phyloP scores from a whole-genome alignment of 306 rosid genomes.

The Glycyrrhiza uralensis region DNA sequence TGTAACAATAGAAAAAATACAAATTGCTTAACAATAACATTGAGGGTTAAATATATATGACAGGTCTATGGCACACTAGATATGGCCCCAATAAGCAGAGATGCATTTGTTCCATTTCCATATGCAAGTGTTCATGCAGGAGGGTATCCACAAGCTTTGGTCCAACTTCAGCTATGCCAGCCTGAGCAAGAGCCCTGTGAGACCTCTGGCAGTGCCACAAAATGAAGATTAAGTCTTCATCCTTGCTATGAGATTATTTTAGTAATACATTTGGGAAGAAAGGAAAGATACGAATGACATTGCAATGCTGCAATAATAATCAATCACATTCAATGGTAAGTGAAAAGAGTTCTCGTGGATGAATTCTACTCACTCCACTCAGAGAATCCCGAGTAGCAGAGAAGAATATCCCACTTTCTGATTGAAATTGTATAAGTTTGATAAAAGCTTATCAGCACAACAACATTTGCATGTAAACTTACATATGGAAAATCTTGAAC shows the following conservation, averaged over 20 bases:
- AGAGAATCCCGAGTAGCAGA: slow-evolving; percentile 21
- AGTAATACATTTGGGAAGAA: background rate
- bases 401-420: slow-evolving; percentile 16
- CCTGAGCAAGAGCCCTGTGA: slow-evolving; percentile 43
- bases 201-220: slow-evolving; percentile 34
- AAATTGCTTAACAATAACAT: slow-evolving; percentile 18
- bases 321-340: slow-evolving; percentile 6
- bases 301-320: slow-evolving; percentile 22
- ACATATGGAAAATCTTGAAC: background rate
- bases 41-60: slow-evolving; percentile 26
- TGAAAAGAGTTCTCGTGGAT: slow-evolving; percentile 2
- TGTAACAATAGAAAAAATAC: slow-evolving; percentile 13
- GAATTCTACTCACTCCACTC: slow-evolving; percentile 7
- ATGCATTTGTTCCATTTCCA: slow-evolving; percentile 36
- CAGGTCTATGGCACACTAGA: slow-evolving; percentile 44
- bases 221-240: slow-evolving; percentile 23
- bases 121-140: slow-evolving; percentile 22
- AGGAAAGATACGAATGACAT: background rate
- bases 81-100: slow-evolving; percentile 25
- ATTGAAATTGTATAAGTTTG: slow-evolving; percentile 13
- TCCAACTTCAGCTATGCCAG: slow-evolving; percentile 54
- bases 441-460: slow-evolving; percentile 10
- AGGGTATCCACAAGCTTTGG: slow-evolving; percentile 32
- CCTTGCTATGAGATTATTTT: background rate
- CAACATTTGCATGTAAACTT: slow-evolving; percentile 17